phyloP scores from a whole-genome alignment of 2,329 filamentous ascomycete species.

The Pleoardoris graminearum region DNA sequence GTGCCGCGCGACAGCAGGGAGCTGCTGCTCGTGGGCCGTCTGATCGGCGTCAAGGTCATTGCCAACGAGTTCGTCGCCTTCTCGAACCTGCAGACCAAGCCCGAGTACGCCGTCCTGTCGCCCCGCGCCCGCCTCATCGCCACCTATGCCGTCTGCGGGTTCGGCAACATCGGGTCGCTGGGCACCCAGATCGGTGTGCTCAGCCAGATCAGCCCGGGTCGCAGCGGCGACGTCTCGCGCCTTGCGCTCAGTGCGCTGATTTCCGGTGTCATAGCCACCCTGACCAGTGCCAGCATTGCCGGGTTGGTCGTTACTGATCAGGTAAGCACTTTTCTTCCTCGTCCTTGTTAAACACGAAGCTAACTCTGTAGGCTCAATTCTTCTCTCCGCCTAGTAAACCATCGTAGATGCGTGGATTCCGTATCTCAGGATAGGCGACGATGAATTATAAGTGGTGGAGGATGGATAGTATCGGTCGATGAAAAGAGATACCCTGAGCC shows the following conservation, averaged over 20 bases:
- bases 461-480: not conserved
- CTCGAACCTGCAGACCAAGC: conserved; percentile 54
- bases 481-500: too few species aligned
- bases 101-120: conserved; percentile 62
- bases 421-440: not conserved
- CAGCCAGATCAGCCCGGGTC: conserved; percentile 74
- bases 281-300: conserved; percentile 68
- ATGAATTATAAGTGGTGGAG: not conserved
- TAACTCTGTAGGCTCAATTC: conserved; percentile 13
- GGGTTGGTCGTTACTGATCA: conserved; percentile 60
- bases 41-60: conserved; percentile 86
- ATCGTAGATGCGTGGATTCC: not conserved
- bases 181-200: conserved; percentile 90
- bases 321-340: conserved; percentile 10
- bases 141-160: conserved; percentile 78
- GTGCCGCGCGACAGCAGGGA: conserved; percentile 64
- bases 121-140: conserved; percentile 77
- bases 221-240: conserved; percentile 73
- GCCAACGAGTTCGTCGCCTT: conserved; percentile 84
- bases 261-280: conserved; percentile 75
- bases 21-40: conserved; percentile 71
- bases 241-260: conserved; percentile 77
- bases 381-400: not conserved
- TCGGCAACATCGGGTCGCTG: conserved; percentile 81
- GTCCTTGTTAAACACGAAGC: not conserved